Evolutionary conservation across 331 rosid genomes (phyloP), one percentile per base, ranked within the genome.

Genomic region (Rhamnella rubrinervis): DNA sequence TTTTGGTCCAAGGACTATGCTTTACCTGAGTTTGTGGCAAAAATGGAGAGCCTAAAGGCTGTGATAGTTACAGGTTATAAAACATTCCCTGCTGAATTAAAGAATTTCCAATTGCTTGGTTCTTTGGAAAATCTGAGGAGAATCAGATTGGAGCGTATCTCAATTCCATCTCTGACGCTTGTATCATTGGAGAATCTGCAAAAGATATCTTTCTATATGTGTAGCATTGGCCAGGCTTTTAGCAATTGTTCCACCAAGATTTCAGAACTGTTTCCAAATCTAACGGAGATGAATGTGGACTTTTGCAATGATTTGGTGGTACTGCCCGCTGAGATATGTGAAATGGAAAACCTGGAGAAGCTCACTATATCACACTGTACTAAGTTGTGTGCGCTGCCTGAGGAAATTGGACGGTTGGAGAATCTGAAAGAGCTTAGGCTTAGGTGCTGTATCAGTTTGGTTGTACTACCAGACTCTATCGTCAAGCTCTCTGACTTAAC

Each of bases 71-170:
- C 83, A 40, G 82, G 87, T 55, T 77, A 75, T 53, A 84, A 85
- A 17, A 78, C 58, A 62, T 66, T 70, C 72, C 80, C 71, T 14
- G 59, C 83, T 68, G 82, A 84, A 15, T 7, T 88, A 10, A 69
- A 72, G n/a, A 80, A 85, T 26, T 71, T 73, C 55, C 68, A 77
- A 31, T 53, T 68, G 19, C 75, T 88, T n/a, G 57, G 59, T 25
- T 71, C 74, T 8, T 16, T 68, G 28, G 8, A 71, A 7, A 53
- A 52, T 66, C 77, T 91, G 21, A 72, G 70, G 58, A 77, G 85
- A 75, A 80, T 86, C 23, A 75, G 95, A 78, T 39, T 89, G 53
- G 88, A 89, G 74, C 77, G 77, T 23, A 78, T 89, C 57, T 79
- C 83, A 21, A 68, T 87, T 76, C 80, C 89, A 73, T 8, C 70